Base-by-base conservation (phyloP, 2,329 filamentous ascomycete species). In the Cladorrhinum sp. region DNA sequence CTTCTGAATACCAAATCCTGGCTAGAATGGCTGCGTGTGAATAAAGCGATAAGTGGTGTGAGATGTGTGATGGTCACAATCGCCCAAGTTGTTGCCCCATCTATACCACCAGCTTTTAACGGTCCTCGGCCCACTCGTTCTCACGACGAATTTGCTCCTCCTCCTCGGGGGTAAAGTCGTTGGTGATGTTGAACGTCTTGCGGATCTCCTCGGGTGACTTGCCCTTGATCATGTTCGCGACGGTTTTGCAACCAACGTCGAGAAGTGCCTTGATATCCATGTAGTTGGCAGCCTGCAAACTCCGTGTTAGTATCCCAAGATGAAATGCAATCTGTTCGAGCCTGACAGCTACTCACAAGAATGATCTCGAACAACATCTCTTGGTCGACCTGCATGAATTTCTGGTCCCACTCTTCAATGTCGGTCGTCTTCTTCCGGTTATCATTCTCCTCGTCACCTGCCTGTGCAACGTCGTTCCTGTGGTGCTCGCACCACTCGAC, bases 331-430 rank as follows among this genome's bases (percentile, higher is more conserved):
- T 42, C 14, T 18, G 39, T 36, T 16, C 33, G 33, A 9, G 9
- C 42, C 30, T n/a, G 48, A 24, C 8, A 20, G 24, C 12, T 10
- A 82, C 88, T 62, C 84, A 95, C 92, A 24, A 99, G 84, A 69
- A 99, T 99, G 73, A 99, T 98, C 81, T 99, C 95, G 69, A 99
- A 99, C 1, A 99, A 86, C 95, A 99, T 98, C 79, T 99, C 95
- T 74, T 99, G 95, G 75, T 99, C 95, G 18, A 99, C 95, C 78
- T 98, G 94, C 95, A 99, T 98, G 77, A 98, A 99, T 80, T 99
- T 99, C 77, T 98, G 94, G 71, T 99, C 95, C 95, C 95, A 99
- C 78, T 99, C 95, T 62, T 98, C 95, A 67, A 99, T 99, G 71
- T 99, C 95, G 52, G 95, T 98, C 1, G 93, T 96, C 86, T 96